Evolutionary conservation across 2,329 filamentous ascomycete genomes (phyloP).

Genomic region (Thielaviopsis populi): DNA sequence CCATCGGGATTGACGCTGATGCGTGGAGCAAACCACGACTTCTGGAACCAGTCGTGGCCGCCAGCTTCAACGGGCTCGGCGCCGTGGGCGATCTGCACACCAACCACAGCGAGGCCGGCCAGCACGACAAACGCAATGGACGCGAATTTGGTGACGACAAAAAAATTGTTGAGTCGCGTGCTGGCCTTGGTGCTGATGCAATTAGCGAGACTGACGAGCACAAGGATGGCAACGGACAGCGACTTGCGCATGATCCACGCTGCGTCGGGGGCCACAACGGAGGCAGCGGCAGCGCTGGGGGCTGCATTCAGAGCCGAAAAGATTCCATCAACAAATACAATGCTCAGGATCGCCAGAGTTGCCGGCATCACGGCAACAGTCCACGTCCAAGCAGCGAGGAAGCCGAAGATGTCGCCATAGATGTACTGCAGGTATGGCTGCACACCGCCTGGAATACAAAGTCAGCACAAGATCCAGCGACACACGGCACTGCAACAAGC

Average conservation of each 20-base stretch:
- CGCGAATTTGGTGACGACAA: conserved; percentile 39
- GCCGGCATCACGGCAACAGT: conserved; percentile 50
- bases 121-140: conserved; percentile 34
- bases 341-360: conserved; percentile 47
- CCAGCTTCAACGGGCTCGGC: conserved; percentile 28
- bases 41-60: conserved; percentile 36
- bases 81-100: conserved; percentile 24
- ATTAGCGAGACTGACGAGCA: conserved; percentile 35
- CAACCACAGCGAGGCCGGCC: conserved; percentile 33
- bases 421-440: conserved; percentile 48
- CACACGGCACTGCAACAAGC: neutral
- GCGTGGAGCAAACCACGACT: conserved; percentile 40
- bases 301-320: conserved; percentile 37
- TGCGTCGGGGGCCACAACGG: conserved; percentile 21
- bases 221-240: conserved; percentile 34
- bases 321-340: conserved; percentile 47
- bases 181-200: conserved; percentile 41
- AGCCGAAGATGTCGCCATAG: conserved; percentile 46
- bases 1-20: conserved; percentile 37
- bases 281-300: conserved; percentile 27
- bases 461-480: neutral
- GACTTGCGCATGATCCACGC: conserved; percentile 30
- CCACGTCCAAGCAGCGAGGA: conserved; percentile 50
- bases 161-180: conserved; percentile 40
- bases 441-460: conserved; percentile 33